Conservation (phyloP, 2,329 filamentous ascomycete species). For the Penicillium sp. region DNA sequence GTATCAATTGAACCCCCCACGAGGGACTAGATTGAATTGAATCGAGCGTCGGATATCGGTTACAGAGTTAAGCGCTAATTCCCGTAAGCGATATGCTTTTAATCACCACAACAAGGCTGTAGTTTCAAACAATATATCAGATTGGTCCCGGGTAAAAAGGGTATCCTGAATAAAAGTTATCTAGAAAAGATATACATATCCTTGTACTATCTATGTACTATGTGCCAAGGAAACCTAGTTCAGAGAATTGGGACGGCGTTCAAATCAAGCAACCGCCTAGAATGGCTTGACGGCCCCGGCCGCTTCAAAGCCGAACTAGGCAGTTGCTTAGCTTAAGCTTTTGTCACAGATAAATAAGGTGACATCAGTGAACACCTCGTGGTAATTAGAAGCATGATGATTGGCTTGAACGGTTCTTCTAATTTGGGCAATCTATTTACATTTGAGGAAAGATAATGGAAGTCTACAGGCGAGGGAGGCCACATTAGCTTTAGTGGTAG, state of each 20-base stretch:
- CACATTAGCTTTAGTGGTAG: conserved; percentile 54
- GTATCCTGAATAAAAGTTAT: no score
- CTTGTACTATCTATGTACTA: no score
- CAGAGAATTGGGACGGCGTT: not conserved
- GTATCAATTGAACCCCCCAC: not conserved
- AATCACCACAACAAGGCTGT: no score
- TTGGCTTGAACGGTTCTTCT: not conserved
- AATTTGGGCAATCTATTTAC: not conserved
- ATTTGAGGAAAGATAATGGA: not conserved
- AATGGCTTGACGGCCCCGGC: not conserved
- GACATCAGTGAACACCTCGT: not conserved
- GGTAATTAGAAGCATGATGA: not conserved
- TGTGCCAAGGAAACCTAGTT: not conserved
- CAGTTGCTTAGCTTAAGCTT: conserved; percentile 1
- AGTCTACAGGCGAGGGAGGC: conserved; percentile 32
- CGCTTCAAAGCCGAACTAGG: not conserved
- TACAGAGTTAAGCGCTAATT: not conserved
- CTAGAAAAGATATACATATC: not conserved
- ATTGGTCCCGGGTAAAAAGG: no score
- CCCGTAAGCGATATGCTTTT: not conserved
- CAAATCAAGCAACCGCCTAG: not conserved
- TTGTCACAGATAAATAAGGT: not conserved
- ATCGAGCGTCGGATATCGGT: not conserved
- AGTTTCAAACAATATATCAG: no score
- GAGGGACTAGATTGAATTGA: not conserved